Conservation (phyloP, 192 early-diverging fungal genomes). For the Backusella liffmaniae region DNA sequence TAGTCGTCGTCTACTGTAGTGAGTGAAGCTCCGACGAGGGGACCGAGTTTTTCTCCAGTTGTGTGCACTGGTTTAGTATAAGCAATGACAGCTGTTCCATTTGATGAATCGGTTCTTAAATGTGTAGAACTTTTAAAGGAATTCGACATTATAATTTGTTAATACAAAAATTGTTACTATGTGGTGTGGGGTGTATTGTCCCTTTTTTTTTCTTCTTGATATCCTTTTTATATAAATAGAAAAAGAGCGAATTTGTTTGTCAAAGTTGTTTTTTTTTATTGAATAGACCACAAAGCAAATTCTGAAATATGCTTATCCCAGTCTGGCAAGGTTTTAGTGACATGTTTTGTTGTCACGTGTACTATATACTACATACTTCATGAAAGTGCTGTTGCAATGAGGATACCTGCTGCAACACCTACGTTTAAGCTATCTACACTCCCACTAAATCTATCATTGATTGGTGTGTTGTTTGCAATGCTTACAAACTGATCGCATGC, state of each 20-base stretch:
- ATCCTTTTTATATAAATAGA: not conserved
- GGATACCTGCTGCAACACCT: conserved; percentile 38
- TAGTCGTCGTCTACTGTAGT: conserved; percentile 34
- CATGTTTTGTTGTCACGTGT: not conserved
- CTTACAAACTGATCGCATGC: conserved; percentile 58
- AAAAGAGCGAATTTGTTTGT: not conserved
- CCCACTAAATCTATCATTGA: not conserved
- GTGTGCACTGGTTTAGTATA: conserved; percentile 10
- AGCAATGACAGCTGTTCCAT: not conserved
- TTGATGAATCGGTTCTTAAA: not conserved
- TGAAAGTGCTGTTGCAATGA: conserved; percentile 16
- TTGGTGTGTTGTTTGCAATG: conserved; percentile 32
- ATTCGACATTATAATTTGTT: not conserved
- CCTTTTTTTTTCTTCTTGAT: not conserved
- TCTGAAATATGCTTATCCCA: not conserved
- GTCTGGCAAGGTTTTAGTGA: not conserved
- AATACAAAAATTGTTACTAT: not conserved
- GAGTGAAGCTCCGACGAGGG: conserved; percentile 42
- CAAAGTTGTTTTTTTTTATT: too few species aligned
- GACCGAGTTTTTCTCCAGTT: conserved; percentile 31
- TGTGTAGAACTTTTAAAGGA: not conserved
- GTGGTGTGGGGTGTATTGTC: not conserved
- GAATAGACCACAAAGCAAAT: too few species aligned
- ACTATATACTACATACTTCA: not conserved
- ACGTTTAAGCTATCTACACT: conserved; percentile 40